Conservation (phyloP, 2,329 filamentous ascomycete genomes). For the Arthrobotrys sinensis region DNA sequence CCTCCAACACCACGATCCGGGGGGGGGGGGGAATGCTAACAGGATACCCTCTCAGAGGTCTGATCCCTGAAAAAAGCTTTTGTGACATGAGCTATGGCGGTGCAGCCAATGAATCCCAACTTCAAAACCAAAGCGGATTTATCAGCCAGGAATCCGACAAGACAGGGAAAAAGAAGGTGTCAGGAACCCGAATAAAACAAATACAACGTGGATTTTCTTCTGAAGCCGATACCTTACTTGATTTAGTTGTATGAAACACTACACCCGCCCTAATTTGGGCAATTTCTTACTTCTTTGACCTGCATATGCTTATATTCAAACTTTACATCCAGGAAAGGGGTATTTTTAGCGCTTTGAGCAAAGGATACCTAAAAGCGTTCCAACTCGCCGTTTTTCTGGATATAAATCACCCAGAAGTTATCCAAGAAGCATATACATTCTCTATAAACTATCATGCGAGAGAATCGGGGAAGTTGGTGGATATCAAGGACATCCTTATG, state of each 20-base stretch:
- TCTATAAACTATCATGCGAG: slow-evolving; percentile 63
- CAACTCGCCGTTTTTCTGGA: slow-evolving; percentile 64
- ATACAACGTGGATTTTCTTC: slow-evolving; percentile 62
- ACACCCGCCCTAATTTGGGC: not conserved
- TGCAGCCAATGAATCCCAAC: slow-evolving; percentile 47
- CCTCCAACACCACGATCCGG: not conserved
- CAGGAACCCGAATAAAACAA: slow-evolving; percentile 63
- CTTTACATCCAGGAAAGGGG: slow-evolving; percentile 62
- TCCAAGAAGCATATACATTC: slow-evolving; percentile 65
- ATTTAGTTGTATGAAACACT: slow-evolving; percentile 62
- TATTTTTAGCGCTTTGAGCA: slow-evolving; percentile 64
- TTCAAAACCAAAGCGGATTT: slow-evolving; percentile 32
- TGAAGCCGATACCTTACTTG: slow-evolving; percentile 64
- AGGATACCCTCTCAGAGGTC: slow-evolving; percentile 53
- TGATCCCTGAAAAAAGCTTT: slow-evolving; percentile 65
- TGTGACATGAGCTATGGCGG: slow-evolving; percentile 63
- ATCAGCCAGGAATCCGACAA: slow-evolving; percentile 29
- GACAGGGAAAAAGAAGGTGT: slow-evolving; percentile 39
- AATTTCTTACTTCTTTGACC: not conserved
- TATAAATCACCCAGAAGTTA: slow-evolving; percentile 63
- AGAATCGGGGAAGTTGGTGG: slow-evolving; percentile 38
- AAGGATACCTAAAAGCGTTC: slow-evolving; percentile 64
- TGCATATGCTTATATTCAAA: not conserved
- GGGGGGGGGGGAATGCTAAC: not conserved
- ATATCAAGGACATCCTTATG: slow-evolving; percentile 43